Evolutionary conservation across 164 flowering plant genomes (phyloP), one percentile per base, ranked within the genome.

Genomic region (Vitis cinerea): DNA sequence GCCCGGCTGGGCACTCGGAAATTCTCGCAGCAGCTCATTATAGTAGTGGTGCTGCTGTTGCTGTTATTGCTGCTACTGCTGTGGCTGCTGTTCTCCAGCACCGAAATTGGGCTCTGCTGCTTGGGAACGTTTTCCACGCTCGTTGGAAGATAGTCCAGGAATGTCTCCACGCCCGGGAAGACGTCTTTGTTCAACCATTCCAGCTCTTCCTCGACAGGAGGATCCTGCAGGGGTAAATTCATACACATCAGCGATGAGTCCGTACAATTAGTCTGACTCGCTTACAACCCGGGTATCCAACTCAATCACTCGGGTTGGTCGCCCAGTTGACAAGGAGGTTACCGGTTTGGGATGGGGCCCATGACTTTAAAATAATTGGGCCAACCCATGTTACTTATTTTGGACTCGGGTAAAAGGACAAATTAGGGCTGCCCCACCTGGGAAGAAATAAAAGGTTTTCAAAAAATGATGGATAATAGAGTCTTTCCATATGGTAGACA

Each of bases 171-270:
- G 0, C 79, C 37, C 0, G 95, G 97, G 57, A 92, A 92, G 1
- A 85, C 86, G 27, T 89, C 89, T 71, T 84, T 80, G 82, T 90
- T 87, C 14, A 92, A 9, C 98, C 98, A 92, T 70, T 92, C 98
- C 19, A 92, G 82, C 27, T 92, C 97, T 76, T 92, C 97, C 73
- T 89, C 93, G 50, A 58, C 85, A 69, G 63, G 63, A 3, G 44
- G 3, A n/a, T 81, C 87, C 84, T 78, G 71, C 5, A 49, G 14
- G n/a, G 48, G 50, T 68, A 8, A 8, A 58, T 31, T 17, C 0
- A 44, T 1, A 16, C 14, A 13, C 30, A 10, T 29, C 11, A 11
- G 44, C n/a, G 44, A 3, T 2, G 6, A 2, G 44, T 37, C 7
- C 44, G 44, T 37, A 37, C 44, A 37, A 37, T 37, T 37, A 37